Evolutionary conservation across 495 filamentous ascomycete genomes (phyloP).

Genomic region (Niebla homalea): DNA sequence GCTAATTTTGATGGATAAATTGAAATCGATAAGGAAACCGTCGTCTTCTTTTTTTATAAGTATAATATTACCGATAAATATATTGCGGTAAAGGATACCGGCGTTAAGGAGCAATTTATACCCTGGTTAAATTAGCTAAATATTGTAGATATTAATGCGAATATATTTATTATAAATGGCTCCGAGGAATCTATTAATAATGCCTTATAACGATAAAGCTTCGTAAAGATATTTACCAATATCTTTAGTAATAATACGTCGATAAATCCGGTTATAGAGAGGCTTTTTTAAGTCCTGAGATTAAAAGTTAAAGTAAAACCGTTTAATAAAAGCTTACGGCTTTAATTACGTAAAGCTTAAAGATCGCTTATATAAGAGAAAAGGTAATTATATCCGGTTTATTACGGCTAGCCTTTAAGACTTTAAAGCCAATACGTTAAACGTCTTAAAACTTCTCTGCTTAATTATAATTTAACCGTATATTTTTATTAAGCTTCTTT

Average conservation of each 20-base stretch:
- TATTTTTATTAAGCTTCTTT: constrained; percentile 16
- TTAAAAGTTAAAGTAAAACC: constrained; percentile 5
- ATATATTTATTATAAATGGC: constrained; percentile 8
- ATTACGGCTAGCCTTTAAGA: no score
- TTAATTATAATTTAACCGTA: constrained; percentile 3
- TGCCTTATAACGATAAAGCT: background rate
- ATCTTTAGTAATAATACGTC: constrained; percentile 5
- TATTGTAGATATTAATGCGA: constrained; percentile 1
- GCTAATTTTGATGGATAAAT: constrained; percentile 22
- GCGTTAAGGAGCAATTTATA: constrained; percentile 22
- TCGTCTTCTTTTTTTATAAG: constrained; percentile 24
- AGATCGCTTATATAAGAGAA: background rate
- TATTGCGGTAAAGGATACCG: constrained; percentile 24
- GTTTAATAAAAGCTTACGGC: constrained; percentile 1
- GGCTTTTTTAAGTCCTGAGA: background rate
- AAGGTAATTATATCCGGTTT: background rate
- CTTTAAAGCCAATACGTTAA: constrained; percentile 17
- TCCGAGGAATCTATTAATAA: constrained; percentile 11
- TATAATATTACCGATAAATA: constrained; percentile 28
- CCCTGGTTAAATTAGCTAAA: constrained; percentile 11
- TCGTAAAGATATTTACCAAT: constrained; percentile 6
- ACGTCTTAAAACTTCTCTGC: constrained; percentile 1
- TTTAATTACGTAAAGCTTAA: constrained; percentile 5
- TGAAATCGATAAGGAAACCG: constrained; percentile 25
- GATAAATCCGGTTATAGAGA: constrained; percentile 5